These are phyloP conservation scores for Boechera retrofracta DNA, from an alignment of 345 rosid genomes.

Conservation along the genomic window DNA sequence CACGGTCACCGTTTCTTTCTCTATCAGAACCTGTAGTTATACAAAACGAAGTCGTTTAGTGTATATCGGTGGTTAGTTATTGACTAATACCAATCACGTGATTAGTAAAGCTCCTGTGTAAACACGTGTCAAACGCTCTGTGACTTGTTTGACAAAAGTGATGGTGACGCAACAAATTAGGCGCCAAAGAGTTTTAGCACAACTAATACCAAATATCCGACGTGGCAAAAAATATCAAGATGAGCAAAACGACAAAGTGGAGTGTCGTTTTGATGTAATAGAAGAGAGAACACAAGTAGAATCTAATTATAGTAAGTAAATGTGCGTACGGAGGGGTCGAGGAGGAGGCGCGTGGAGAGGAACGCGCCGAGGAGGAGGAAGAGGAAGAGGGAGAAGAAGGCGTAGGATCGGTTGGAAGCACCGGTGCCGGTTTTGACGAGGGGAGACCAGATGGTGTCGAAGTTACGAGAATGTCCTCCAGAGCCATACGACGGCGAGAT, in stretches of 20 bases:
- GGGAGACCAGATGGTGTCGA: conserved; percentile 56
- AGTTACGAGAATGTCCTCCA: conserved; percentile 47
- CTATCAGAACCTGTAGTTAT: conserved; percentile 32
- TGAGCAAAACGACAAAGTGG: not conserved
- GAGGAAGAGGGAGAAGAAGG: conserved; percentile 48
- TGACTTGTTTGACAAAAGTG: conserved; percentile 25
- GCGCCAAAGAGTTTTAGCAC: conserved; percentile 1
- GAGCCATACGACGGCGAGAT: conserved; percentile 26
- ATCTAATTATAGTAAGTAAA: not conserved
- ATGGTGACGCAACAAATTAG: conserved; percentile 33
- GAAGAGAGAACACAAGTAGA: not conserved
- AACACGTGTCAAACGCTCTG: conserved; percentile 34
- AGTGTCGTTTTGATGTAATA: conserved; percentile 15
- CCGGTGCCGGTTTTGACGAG: conserved; percentile 48
- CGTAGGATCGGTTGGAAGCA: conserved; percentile 50
- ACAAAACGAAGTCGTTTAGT: conserved; percentile 4
- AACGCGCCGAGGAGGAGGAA: conserved; percentile 75
- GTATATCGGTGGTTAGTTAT: not conserved
- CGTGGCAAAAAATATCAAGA: conserved; percentile 21
- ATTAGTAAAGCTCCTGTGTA: not conserved
- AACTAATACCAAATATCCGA: conserved; percentile 4
- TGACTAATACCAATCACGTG: conserved; percentile 15
- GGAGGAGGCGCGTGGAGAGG: conserved; percentile 62
- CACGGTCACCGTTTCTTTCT: conserved; percentile 37
- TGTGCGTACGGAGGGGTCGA: conserved; percentile 56